Evolutionary conservation across 2,329 filamentous ascomycete genomes (phyloP), one percentile per base, ranked within the genome.

Genomic region (Lasiodiplodia hormozganensis): DNA sequence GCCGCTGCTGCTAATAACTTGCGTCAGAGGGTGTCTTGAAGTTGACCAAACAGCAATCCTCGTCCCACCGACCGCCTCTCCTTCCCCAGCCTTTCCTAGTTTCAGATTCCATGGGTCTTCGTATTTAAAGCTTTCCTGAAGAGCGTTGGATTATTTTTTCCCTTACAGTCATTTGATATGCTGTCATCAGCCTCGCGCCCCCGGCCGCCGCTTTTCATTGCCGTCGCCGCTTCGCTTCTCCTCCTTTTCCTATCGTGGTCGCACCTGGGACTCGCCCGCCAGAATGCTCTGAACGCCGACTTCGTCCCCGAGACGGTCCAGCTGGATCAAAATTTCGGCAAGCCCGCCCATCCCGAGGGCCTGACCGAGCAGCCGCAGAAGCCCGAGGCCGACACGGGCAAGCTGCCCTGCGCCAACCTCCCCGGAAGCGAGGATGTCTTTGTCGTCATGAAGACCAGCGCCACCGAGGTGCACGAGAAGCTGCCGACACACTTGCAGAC

Each of bases 401-500:
- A 53, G 11, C 47, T 54, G 7, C 66, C 57, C 2, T 80, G 78
- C 69, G 73, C 77, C 6, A 74, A 74, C 56, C 76, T 77, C 51
- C 71, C 75, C 40, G 72, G 79, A 21, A 75, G 74, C 66, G 83
- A 87, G 23, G 85, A 89, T 73, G 76, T 89, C 14, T 81, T 88
- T 28, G 83, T 89, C 8, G 80, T 88, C 18, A 80, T 89, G 71
- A 85, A 87, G 70, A 89, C 87, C 1, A 87, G 87, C 56, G 86
- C 87, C 18, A 88, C 86, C 21, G 87, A 89, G 75, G 83, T 86
- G 28, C 81, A 81, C 57, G 83, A 86, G 64, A 88, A 88, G 73
- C 79, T 89, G 12, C 87, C 87, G 2, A 79, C 85, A n/a, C 87
- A 89, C 75, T 83, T 88, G 71, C 76, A 82, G 69, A 88, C 87